Percentiles rank a stretch among this genome's conserved stretches.
phyloP scores from a whole-genome alignment of 2,329 filamentous ascomycete species.

The Capronia coronata region DNA sequence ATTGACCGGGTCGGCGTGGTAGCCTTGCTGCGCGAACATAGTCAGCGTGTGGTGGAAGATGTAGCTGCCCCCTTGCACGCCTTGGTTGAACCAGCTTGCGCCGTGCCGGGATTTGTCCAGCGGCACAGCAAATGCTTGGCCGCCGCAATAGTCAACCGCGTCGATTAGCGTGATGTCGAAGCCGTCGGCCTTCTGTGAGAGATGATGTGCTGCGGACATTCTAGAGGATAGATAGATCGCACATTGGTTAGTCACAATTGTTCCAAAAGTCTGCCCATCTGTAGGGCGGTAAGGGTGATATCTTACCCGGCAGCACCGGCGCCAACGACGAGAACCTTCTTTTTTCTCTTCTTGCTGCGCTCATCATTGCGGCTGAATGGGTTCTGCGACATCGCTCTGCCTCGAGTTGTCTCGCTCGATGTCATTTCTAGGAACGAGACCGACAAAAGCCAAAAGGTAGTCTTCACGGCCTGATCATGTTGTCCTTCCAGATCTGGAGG shows the following conservation, averaged over 20 bases:
- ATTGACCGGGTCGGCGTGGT: constrained; percentile 52
- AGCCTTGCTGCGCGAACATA: constrained; percentile 54
- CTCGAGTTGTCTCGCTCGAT: background rate
- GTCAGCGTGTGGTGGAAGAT: constrained; percentile 59
- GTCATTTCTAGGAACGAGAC: no score
- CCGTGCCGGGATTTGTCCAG: constrained; percentile 52
- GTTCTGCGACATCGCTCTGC: constrained; percentile 19
- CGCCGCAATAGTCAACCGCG: constrained; percentile 52
- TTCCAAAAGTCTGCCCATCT: background rate
- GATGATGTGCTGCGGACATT: constrained; percentile 49
- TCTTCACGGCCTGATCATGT: background rate
- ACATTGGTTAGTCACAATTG: no score
- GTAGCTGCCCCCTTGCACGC: constrained; percentile 55
- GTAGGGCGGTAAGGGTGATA: background rate
- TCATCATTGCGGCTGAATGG: constrained; percentile 19
- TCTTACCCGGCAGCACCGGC: constrained; percentile 56
- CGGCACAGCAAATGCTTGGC: constrained; percentile 54
- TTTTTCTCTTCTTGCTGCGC: constrained; percentile 26
- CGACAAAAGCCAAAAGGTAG: background rate
- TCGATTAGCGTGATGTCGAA: constrained; percentile 62
- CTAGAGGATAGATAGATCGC: no score
- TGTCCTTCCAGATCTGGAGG: background rate
- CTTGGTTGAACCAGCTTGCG: constrained; percentile 56
- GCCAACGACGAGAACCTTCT: constrained; percentile 54
- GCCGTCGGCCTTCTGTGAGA: constrained; percentile 58